Evolutionary conservation across 306 rosid genomes (phyloP).

Genomic region (Quercus glauca): DNA sequence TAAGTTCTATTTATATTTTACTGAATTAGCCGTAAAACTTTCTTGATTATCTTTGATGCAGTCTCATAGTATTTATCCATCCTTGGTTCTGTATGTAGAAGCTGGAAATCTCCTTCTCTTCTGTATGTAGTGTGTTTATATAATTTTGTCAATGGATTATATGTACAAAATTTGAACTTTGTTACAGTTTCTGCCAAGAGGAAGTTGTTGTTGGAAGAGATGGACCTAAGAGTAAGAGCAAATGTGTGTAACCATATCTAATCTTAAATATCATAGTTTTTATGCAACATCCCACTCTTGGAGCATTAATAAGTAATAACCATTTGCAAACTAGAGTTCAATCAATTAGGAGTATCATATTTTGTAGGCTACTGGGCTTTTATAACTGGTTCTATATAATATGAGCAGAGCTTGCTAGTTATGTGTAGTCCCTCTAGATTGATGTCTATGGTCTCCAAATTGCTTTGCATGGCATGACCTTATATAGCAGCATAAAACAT

Average conservation of each 20-base stretch:
- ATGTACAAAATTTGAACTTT: neutral
- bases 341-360: neutral
- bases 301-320: neutral
- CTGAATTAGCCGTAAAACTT: neutral
- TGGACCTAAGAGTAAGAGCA: neutral
- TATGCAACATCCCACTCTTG: neutral
- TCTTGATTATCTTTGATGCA: neutral
- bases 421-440: neutral
- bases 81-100: neutral
- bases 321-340: neutral
- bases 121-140: neutral
- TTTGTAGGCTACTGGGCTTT: neutral
- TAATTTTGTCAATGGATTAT: neutral
- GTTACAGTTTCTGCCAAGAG: neutral
- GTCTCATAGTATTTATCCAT: neutral
- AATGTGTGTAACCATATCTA: neutral
- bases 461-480: neutral
- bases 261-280: neutral
- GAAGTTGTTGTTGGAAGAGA: neutral
- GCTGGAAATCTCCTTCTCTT: neutral
- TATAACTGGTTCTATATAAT: neutral
- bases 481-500: neutral
- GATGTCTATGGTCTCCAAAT: neutral
- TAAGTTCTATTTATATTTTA: constrained; percentile 40
- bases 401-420: neutral